phyloP scores from a whole-genome alignment of 2,329 filamentous ascomycete species.

The Apiospora malaysiana region DNA sequence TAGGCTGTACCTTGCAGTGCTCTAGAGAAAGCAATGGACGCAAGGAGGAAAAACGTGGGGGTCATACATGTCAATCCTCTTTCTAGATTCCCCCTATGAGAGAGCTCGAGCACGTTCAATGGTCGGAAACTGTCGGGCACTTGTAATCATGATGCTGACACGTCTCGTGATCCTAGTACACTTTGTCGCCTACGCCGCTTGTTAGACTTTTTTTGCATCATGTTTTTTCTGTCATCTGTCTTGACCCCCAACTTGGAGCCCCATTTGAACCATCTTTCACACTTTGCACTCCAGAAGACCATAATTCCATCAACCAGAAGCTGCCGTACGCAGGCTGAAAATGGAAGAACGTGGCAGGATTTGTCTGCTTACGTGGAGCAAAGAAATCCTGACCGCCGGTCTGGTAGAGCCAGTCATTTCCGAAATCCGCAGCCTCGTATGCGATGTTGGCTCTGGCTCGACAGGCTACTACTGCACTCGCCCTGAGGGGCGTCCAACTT shows the following conservation, averaged over 20 bases:
- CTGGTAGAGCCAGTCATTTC: background rate
- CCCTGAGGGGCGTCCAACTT: background rate
- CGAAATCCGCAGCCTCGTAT: background rate
- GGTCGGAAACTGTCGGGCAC: background rate
- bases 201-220: background rate
- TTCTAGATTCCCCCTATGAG: background rate
- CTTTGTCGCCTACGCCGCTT: background rate
- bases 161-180: background rate
- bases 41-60: slow-evolving; percentile 15
- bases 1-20: slow-evolving; percentile 11
- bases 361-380: background rate
- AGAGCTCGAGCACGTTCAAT: background rate
- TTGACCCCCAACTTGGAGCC: background rate
- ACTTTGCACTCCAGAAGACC: background rate
- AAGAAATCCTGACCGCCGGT: background rate
- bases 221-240: background rate
- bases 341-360: background rate
- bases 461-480: background rate
- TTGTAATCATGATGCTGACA: background rate
- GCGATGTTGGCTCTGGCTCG: background rate
- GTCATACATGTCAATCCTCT: background rate
- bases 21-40: background rate
- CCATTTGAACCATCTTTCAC: background rate
- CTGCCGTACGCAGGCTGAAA: background rate
- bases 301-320: background rate